Evolutionary conservation across 805 yeast species (phyloP).

Genomic region (Candida nanaspora): DNA sequence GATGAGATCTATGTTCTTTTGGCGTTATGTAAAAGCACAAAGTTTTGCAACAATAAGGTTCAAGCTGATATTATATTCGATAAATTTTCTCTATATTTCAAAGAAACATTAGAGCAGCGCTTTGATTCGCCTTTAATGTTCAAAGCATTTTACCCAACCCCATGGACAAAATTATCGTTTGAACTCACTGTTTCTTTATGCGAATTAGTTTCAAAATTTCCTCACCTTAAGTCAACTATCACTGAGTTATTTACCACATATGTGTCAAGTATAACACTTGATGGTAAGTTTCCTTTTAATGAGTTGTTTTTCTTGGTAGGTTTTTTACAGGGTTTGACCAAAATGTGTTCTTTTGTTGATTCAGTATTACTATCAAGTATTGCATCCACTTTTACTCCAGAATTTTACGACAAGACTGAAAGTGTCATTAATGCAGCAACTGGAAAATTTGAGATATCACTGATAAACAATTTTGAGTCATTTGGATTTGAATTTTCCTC

Average conservation of each 20-base stretch:
- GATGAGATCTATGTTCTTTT: conserved; percentile 44
- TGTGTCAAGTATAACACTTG: background rate
- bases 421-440: conserved; percentile 8
- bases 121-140: conserved; percentile 27
- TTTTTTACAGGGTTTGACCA: conserved; percentile 21
- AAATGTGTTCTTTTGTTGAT: conserved; percentile 15
- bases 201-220: conserved; percentile 16
- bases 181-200: conserved; percentile 27
- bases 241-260: background rate
- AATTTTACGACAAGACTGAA: conserved; percentile 21
- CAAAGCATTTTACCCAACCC: conserved; percentile 26
- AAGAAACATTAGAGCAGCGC: conserved; percentile 35
- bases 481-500: conserved; percentile 23
- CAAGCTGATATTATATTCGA: conserved; percentile 38
- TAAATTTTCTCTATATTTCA: conserved; percentile 38
- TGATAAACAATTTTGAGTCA: conserved; percentile 23
- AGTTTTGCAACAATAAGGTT: conserved; percentile 23
- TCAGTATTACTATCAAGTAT: conserved; percentile 12
- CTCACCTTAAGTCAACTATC: conserved; percentile 8
- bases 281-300: conserved; percentile 1
- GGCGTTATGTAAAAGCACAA: conserved; percentile 46
- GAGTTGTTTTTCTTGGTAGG: conserved; percentile 22
- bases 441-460: conserved; percentile 13
- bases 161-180: conserved; percentile 34
- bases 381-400: conserved; percentile 17